These are phyloP conservation scores for Sordariomycetes sp. DNA, from an alignment of 2,329 filamentous ascomycete genomes.

Conservation along the genomic window DNA sequence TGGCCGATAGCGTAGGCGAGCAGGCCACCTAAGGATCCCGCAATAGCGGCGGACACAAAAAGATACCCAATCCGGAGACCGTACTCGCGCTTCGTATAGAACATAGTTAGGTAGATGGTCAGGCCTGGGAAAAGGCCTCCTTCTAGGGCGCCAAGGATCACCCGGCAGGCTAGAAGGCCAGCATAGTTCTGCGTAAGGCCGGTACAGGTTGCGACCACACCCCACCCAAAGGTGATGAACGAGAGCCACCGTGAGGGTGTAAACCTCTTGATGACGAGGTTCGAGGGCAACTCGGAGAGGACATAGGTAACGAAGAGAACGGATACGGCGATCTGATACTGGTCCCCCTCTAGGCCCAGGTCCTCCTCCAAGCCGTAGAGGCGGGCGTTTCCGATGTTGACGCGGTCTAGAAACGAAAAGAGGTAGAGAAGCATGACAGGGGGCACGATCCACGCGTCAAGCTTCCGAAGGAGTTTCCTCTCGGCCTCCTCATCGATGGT, in stretches of 20 bases:
- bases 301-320: conserved; percentile 41
- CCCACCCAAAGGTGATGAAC: conserved; percentile 37
- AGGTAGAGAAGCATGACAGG: conserved; percentile 54
- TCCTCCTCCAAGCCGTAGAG: conserved; percentile 18
- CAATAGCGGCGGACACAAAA: conserved; percentile 55
- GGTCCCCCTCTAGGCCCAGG: conserved; percentile 32
- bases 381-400: conserved; percentile 42
- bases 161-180: conserved; percentile 44
- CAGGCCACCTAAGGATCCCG: conserved; percentile 60
- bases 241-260: conserved; percentile 30
- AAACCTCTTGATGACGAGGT: conserved; percentile 39
- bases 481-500: conserved; percentile 41
- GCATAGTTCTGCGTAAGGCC: conserved; percentile 33
- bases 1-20: conserved; percentile 61
- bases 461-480: conserved; percentile 43
- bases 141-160: conserved; percentile 57
- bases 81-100: conserved; percentile 61
- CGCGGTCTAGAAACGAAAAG: conserved; percentile 64
- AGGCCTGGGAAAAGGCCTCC: conserved; percentile 58
- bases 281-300: conserved; percentile 38
- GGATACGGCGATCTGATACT: conserved; percentile 42
- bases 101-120: conserved; percentile 57
- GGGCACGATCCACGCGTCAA: conserved; percentile 52
- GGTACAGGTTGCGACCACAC: conserved; percentile 33
- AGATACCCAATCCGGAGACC: conserved; percentile 56